Conservation (phyloP, 1,139 yeast species). For the Geotrichum phurueaensis region DNA sequence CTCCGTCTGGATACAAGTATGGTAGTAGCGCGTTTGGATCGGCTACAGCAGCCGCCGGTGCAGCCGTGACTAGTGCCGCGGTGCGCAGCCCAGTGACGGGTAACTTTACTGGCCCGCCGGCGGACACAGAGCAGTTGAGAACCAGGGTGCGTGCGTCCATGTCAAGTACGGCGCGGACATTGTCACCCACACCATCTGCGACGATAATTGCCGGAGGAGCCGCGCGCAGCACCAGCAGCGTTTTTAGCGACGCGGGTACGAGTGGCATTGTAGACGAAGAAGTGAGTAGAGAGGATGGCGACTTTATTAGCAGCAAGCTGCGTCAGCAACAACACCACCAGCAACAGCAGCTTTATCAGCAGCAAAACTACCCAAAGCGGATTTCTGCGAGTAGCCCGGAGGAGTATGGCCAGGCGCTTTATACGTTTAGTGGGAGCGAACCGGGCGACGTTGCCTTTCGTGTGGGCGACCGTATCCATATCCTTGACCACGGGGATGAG, state of each 20-base stretch:
- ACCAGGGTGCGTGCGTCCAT: constrained; percentile 19
- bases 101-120: constrained; percentile 6
- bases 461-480: constrained; percentile 45
- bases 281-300: constrained; percentile 2
- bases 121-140: constrained; percentile 12
- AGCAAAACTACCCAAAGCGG: constrained; percentile 12
- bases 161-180: constrained; percentile 18
- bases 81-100: constrained; percentile 17
- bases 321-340: constrained; percentile 2
- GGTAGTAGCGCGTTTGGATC: not conserved
- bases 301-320: constrained; percentile 5
- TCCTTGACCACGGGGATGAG: constrained; percentile 39
- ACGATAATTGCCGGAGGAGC: not conserved
- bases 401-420: constrained; percentile 34
- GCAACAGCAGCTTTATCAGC: constrained; percentile 4
- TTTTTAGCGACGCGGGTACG: not conserved
- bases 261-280: not conserved
- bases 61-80: not conserved
- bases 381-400: constrained; percentile 14
- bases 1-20: not conserved
- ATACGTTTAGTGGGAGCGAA: constrained; percentile 36
- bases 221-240: not conserved
- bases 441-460: constrained; percentile 48
- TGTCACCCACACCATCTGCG: constrained; percentile 8
- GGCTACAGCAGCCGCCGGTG: not conserved